Base-by-base conservation (phyloP, 2,329 filamentous ascomycete genomes). In the Aspergillus brunneoviolaceus region DNA sequence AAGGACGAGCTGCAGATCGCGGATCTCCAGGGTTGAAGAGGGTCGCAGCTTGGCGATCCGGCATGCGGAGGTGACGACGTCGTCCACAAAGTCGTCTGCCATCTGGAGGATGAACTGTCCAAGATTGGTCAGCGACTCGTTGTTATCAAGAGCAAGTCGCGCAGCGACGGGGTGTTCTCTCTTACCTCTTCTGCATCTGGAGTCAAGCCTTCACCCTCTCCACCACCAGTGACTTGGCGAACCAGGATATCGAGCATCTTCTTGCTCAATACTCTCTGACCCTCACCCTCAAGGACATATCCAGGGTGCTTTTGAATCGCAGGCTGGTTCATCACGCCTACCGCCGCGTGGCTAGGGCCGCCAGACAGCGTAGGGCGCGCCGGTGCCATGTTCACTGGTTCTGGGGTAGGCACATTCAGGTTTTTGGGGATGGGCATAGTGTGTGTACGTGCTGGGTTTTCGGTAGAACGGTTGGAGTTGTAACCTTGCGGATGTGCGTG, bases 211-310 rank as follows among this genome's bases (percentile, higher is more conserved):
- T 94, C 91, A 62, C 87, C 87, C 65, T 91, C 89, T 51, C 86
- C 85, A 27, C 87, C 88, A 57, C 93, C 93, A 39, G 92, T 96
- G 60, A 98, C 92, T 77, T 98, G 94, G 54, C 93, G 87, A 9
- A 98, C 93, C 42, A 99, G 84, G 74, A 97, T 94, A 71, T 99
- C 93, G 47, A 99, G 84, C 79, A 96, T 98, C 80, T 96, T 96
- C 85, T 97, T 97, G 79, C 90, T 96, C n/a, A 99, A 82, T 1
- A 99, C 90, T 49, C 93, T 89, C 70, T 97, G 92, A 27, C 92
- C 92, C 72, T 96, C 93, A 31, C 91, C 91, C 73, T 98, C 94
- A 60, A 97, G 87, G 59, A 91, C 90, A 75, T 91, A 96, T 0
- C 88, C 87, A 0, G 92, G 91, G 49, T 91, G 86, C 71, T 92